Conservation (phyloP, 2,329 filamentous ascomycete genomes). For the Penicillium sp. region DNA sequence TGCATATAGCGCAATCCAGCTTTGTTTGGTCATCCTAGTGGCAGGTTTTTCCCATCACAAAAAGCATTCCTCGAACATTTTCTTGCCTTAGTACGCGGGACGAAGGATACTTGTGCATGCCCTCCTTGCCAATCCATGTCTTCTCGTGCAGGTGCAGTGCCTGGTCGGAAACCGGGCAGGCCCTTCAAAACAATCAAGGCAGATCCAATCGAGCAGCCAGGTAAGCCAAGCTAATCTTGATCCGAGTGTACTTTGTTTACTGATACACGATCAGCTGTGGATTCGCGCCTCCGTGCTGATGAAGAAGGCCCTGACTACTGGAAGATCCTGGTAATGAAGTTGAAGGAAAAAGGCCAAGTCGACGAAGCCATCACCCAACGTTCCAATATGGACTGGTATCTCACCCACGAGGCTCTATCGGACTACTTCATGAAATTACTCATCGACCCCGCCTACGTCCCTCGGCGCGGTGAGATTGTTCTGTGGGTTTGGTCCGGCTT, state of each 20-base stretch:
- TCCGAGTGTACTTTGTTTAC: background rate
- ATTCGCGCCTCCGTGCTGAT: constrained; percentile 5
- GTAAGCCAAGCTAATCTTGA: background rate
- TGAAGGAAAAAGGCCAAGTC: constrained; percentile 44
- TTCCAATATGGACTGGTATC: constrained; percentile 59
- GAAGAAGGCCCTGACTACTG: constrained; percentile 25
- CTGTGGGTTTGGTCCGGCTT: constrained; percentile 48
- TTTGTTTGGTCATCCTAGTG: constrained; percentile 58
- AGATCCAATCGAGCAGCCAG: constrained; percentile 5
- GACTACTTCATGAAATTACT: constrained; percentile 45
- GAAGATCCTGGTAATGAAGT: constrained; percentile 42
- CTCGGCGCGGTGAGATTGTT: constrained; percentile 59
- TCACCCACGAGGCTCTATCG: constrained; percentile 48
- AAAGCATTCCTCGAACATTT: constrained; percentile 60
- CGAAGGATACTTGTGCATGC: constrained; percentile 51
- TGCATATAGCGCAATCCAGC: constrained; percentile 52
- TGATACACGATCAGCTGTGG: background rate
- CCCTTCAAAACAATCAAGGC: background rate
- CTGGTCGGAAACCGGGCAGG: constrained; percentile 6
- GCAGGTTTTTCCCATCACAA: constrained; percentile 55
- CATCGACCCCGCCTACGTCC: constrained; percentile 52
- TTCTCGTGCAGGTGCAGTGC: background rate
- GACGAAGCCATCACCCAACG: constrained; percentile 52
- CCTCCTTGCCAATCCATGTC: constrained; percentile 44
- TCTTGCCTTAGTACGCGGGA: constrained; percentile 52